These are phyloP conservation scores for Cucurbita argyrosperma DNA, from an alignment of 306 rosid species.

Conservation along the genomic window DNA sequence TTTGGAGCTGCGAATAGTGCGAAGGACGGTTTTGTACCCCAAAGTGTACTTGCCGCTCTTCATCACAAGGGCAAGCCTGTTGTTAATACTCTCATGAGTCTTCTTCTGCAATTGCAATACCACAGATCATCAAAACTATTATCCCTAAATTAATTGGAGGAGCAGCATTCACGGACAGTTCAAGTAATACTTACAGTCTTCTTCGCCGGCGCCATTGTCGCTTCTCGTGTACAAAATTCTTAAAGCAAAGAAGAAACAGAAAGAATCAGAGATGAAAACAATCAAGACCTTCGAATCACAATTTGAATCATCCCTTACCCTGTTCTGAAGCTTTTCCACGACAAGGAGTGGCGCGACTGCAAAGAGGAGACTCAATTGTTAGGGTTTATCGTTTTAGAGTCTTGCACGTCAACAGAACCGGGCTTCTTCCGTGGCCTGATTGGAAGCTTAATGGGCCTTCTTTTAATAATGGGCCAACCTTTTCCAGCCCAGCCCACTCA, in stretches of 20 bases:
- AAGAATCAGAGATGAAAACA: neutral
- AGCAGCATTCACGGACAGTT: neutral
- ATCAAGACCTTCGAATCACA: neutral
- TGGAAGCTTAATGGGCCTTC: neutral
- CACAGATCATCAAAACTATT: neutral
- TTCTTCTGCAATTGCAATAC: conserved; percentile 23
- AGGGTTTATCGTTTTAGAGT: neutral
- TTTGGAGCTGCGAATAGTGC: conserved; percentile 27
- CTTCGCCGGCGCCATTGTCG: conserved; percentile 15
- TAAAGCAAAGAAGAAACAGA: neutral
- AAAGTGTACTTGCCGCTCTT: conserved; percentile 31
- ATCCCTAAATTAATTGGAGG: neutral
- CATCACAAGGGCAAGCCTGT: conserved; percentile 30
- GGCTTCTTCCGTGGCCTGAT: neutral
- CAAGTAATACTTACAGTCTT: conserved; percentile 10
- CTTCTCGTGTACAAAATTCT: neutral
- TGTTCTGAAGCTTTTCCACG: neutral
- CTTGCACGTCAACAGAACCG: neutral
- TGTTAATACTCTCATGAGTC: conserved; percentile 32
- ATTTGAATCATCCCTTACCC: neutral
- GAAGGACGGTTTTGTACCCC: conserved; percentile 32
- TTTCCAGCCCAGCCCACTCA: neutral
- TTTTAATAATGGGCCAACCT: neutral
- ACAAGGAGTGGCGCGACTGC: neutral
- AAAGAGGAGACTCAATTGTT: neutral